Base-by-base conservation (phyloP, 163 green algal genomes). In the Prototheca wickerhamii region DNA sequence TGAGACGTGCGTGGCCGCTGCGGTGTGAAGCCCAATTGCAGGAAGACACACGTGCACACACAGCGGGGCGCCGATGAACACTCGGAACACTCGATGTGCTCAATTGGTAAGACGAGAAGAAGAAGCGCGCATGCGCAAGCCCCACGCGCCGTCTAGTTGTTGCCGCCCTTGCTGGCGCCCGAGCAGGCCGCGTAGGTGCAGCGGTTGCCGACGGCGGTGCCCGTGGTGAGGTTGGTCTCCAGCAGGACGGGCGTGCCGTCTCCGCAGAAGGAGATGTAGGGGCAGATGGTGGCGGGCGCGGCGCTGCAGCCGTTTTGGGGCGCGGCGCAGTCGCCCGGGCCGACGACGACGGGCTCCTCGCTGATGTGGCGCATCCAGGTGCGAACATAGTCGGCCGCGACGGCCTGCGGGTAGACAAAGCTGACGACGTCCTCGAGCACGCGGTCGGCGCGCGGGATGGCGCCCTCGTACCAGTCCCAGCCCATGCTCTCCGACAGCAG, bases 381-480 rank as follows among this genome's bases (percentile, higher is more conserved):
- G 37, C 64, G 64, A 26, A 21, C 68, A 31, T 72, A 33, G 15
- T 21, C 60, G 17, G 30, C 25, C 58, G 43, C 43, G 50, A 26
- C 25, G 4, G 56, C 7, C 21, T 51, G 3, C 51, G 44, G 43
- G 37, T 33, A 34, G 23, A 68, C 30, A 0, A 67, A 58, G 18
- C 34, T 28, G 3, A 65, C 51, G 5, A 84, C 30, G 70, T 84
- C 77, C 32, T 42, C 35, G 25, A 84, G 62, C n/a, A 79, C 67
- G 3, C 52, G 18, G 31, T 68, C 75, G 28, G 77, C 71, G 18
- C 69, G 72, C 3, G 63, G 63, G 26, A 84, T 53, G 34, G 77
- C 75, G 28, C 70, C 68, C 62, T 84, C 77, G 69, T 77, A 84
- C 77, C 77, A 84, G 73, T 84, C 77, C 25, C 71, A 35, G 57